Evolutionary conservation across 148 eudicot genomes (phyloP).

Genomic region (Amaranthus palmeri): DNA sequence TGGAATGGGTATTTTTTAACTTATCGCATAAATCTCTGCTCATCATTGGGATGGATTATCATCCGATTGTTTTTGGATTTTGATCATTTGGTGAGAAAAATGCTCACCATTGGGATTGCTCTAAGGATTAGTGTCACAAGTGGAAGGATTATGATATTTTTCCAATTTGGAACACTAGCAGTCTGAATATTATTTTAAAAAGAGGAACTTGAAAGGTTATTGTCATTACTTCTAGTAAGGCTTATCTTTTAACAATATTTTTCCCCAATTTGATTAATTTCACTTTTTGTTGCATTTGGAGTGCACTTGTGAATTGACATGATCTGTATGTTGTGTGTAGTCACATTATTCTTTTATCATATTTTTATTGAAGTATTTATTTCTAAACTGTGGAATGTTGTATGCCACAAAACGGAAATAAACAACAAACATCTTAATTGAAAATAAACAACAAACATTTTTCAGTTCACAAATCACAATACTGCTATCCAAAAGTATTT

Average conservation of each 20-base stretch:
- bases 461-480: not conserved
- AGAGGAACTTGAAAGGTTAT: not conserved
- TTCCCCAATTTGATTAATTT: not conserved
- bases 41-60: too few species aligned
- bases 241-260: not conserved
- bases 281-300: not conserved
- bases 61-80: too few species aligned
- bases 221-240: not conserved
- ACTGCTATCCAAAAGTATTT: not conserved
- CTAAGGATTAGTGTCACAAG: not conserved
- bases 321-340: not conserved
- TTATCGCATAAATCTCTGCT: too few species aligned
- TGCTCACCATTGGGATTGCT: not conserved
- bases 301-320: slow-evolving; percentile 2
- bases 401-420: not conserved
- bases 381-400: not conserved
- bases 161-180: not conserved
- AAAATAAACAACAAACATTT: too few species aligned
- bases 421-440: not conserved
- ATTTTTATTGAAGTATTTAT: not conserved
- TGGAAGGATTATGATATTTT: not conserved
- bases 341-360: not conserved
- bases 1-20: too few species aligned
- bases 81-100: too few species aligned
- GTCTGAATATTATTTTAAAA: not conserved